Evolutionary conservation across 164 flowering plant genomes (phyloP), one percentile per base, ranked within the genome.

Genomic region (Chloranthus sessilifolius): DNA sequence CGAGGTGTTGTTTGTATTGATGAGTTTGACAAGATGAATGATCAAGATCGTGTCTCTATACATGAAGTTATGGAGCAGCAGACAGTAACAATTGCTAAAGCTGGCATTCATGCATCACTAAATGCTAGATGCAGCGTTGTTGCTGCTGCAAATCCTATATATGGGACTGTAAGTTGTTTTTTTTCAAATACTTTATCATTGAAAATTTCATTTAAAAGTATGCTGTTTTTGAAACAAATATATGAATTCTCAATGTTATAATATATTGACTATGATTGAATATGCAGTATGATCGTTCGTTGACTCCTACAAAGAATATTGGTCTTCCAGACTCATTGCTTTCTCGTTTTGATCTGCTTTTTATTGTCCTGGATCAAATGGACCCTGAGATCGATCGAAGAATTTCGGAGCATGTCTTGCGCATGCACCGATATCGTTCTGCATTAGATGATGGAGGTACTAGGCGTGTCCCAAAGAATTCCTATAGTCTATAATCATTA

Each of bases 61-160:
- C 99, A 94, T 72, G 99, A 94, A 62, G 99, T 89, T 55, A 94
- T 94, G 99, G 99, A 94, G 65, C 99, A 94, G 72, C 97, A 94
- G 80, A 94, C 99, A 43, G 99, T 94, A 56, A 94, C 97, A 17
- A 89, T 94, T 62, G 99, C 99, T 14, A 94, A 94, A 74, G 99
- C 99, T 56, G 99, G 99, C 62, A 94, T 94, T 37, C 97, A 89
- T 77, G 97, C 99, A 45, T 89, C 99, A 15, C 58, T 94, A 42
- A 94, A 94, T 80, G 99, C 99, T 56, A 76, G 99, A 48, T 89
- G 97, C 74, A 89, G 97, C 73, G 99, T 94, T 22, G 95, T 94
- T 14, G 99, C 99, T 49, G 99, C 99, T 64, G 99, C 99, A 48
- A 94, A 94, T 70, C 99, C 99, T 42, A 94, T 94, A 50, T 94